phyloP scores from a whole-genome alignment of 2,329 filamentous ascomycete species.

The Fonsecaea multimorphosa region DNA sequence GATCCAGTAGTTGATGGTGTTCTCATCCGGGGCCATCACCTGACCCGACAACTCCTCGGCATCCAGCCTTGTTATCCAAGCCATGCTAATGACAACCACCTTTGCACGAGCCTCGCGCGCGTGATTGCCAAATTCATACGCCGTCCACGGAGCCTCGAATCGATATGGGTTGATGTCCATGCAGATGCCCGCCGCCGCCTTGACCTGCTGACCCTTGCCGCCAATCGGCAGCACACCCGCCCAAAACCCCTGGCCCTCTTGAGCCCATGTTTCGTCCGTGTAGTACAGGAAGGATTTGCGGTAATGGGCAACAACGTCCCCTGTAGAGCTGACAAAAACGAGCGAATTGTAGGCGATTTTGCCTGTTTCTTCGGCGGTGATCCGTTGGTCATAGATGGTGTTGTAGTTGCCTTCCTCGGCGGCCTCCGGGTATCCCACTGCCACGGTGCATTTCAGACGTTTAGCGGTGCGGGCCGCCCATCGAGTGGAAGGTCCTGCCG shows the following conservation, averaged over 20 bases:
- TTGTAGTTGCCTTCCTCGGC: slow-evolving; percentile 39
- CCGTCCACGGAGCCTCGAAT: slow-evolving; percentile 63
- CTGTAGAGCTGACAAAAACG: slow-evolving; percentile 62
- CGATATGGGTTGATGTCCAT: slow-evolving; percentile 68
- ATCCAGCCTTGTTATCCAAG: slow-evolving; percentile 63
- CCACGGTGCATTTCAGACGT: slow-evolving; percentile 64
- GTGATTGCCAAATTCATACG: slow-evolving; percentile 66
- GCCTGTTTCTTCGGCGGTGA: slow-evolving; percentile 30
- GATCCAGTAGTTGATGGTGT: slow-evolving; percentile 69
- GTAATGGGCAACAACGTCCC: slow-evolving; percentile 64
- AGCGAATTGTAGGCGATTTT: slow-evolving; percentile 61
- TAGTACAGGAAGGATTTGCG: slow-evolving; percentile 71
- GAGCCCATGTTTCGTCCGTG: slow-evolving; percentile 69
- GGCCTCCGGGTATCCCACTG: slow-evolving; percentile 67
- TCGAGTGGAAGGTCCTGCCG: slow-evolving; percentile 59
- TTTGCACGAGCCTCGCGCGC: slow-evolving; percentile 56
- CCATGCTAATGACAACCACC: slow-evolving; percentile 67
- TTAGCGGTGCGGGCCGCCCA: slow-evolving; percentile 65
- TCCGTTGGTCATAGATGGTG: slow-evolving; percentile 36
- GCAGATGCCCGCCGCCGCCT: slow-evolving; percentile 57
- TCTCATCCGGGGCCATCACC: slow-evolving; percentile 58
- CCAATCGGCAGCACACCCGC: slow-evolving; percentile 42
- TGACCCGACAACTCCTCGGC: slow-evolving; percentile 56
- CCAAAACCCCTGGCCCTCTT: slow-evolving; percentile 53
- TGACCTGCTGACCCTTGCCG: slow-evolving; percentile 41